Evolutionary conservation across 768 basidiomycete species (phyloP).

Genomic region (Leccinum rimulosum): DNA sequence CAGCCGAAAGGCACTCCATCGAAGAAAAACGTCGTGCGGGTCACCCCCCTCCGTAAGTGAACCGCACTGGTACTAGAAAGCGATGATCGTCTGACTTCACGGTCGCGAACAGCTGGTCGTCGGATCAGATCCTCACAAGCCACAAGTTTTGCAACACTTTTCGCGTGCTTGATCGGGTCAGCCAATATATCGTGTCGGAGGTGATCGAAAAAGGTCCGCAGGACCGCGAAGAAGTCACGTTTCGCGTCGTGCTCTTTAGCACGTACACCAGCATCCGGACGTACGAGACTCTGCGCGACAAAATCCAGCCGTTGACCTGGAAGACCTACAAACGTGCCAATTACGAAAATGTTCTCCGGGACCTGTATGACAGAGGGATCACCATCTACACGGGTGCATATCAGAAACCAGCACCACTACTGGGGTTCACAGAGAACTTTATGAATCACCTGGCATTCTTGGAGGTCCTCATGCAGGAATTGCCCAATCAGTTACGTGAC

Average conservation of each 20-base stretch:
- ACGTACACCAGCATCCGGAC: slow-evolving; percentile 70
- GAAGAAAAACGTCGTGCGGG: slow-evolving; percentile 54
- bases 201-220: slow-evolving; percentile 71
- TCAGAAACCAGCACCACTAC: slow-evolving; percentile 65
- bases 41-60: slow-evolving; percentile 49
- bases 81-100: slow-evolving; percentile 15
- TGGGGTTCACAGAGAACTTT: slow-evolving; percentile 45
- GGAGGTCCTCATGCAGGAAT: slow-evolving; percentile 56
- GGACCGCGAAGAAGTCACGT: slow-evolving; percentile 57
- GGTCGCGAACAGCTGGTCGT: slow-evolving; percentile 56
- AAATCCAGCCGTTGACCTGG: slow-evolving; percentile 64
- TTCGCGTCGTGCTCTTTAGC: slow-evolving; percentile 72
- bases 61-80: neutral
- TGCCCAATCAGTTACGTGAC: slow-evolving; percentile 46
- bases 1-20: slow-evolving; percentile 56
- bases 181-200: slow-evolving; percentile 65
- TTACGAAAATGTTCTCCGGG: slow-evolving; percentile 53
- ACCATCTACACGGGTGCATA: slow-evolving; percentile 70
- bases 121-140: slow-evolving; percentile 52
- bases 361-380: slow-evolving; percentile 35
- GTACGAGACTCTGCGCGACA: slow-evolving; percentile 55
- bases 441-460: slow-evolving; percentile 65
- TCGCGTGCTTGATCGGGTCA: slow-evolving; percentile 68
- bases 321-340: slow-evolving; percentile 46
- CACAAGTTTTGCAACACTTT: slow-evolving; percentile 73